Percentiles rank a stretch among this genome's conserved stretches.
phyloP scores from a whole-genome alignment of 148 eudicot genomes.

The Amaranthus cruentus region DNA sequence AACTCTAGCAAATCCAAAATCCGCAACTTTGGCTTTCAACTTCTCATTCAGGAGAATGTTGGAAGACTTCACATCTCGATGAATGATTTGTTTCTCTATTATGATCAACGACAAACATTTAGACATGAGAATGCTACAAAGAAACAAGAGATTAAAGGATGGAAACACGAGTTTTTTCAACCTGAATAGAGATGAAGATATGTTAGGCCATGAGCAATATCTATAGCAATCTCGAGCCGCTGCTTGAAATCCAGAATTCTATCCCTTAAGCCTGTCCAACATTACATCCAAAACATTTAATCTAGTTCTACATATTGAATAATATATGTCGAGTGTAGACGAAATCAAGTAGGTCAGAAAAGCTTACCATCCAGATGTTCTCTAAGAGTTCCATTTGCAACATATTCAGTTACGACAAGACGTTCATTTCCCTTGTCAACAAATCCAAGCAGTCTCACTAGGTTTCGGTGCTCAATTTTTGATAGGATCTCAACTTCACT shows the following conservation, averaged over 20 bases:
- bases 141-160: neutral
- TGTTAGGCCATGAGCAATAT: constrained; percentile 83
- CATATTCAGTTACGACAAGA: constrained; percentile 81
- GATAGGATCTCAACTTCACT: constrained; percentile 87
- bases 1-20: constrained; percentile 94
- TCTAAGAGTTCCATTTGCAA: constrained; percentile 88
- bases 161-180: constrained; percentile 17
- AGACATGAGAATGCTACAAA: neutral
- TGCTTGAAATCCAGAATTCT: constrained; percentile 77
- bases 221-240: constrained; percentile 89
- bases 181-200: constrained; percentile 93
- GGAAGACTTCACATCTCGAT: constrained; percentile 94
- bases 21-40: constrained; percentile 92
- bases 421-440: constrained; percentile 85
- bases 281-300: constrained; percentile 20
- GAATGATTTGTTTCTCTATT: constrained; percentile 89
- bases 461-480: constrained; percentile 81
- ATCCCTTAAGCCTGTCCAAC: constrained; percentile 58
- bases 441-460: constrained; percentile 85
- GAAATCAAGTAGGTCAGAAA: neutral
- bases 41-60: constrained; percentile 82
- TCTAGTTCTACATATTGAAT: constrained; percentile 4
- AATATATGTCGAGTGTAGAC: neutral
- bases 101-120: constrained; percentile 9
- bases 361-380: constrained; percentile 96